Base-by-base conservation (phyloP, 2,329 filamentous ascomycete species). In the Talaromyces albobiverticillius region DNA sequence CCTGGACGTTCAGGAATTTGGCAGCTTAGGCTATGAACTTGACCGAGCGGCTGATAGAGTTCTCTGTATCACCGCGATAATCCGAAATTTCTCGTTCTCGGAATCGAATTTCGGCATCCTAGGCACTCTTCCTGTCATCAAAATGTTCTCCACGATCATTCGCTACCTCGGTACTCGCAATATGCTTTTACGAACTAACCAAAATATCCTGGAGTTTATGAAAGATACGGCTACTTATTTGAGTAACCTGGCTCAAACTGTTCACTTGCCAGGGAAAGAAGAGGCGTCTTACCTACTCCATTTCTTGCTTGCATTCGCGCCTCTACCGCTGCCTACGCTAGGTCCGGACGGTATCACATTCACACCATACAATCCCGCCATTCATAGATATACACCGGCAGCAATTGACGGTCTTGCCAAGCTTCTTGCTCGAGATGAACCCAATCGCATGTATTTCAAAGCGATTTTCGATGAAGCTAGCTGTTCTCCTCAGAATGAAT, bases 141-240 rank as follows among this genome's bases (percentile, higher is more conserved):
- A 89, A 62, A 90, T 96, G 64, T 76, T 96, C 8, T 90, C 90
- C 55, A 86, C 86, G 43, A 83, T 92, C 3, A 91, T 97, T 59
- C 82, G 91, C 56, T 89, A 94, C 61, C 79, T 97, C 13, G 94
- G 93, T 26, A 96, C 92, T 3, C 87, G 91, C 13, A 90, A 90
- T 62, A 89, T 93, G 80, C 81, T 97, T 26, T 76, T 97, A 40
- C 85, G 90, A 36, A 90, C 86, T 3, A 82, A 94, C 60, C 79
- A 82, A 65, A 96, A 96, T 71, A 94, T 89, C 0, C 77, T 96
- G 60, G 94, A 99, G 71, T 93, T 97, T 64, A 95, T 96, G 89
- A 99, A 99, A 73, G 94, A 99, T 69, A 79, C 91, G 26, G 84
- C 97, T 55, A 87, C 90, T 14, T 85, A 95, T 61, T 78, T 99